A percentile compares a stretch with the other conserved stretches of the same genome.
phyloP scores from a whole-genome alignment of 1,284 basidiomycete genomes.

The Leccinum subfulvum region DNA sequence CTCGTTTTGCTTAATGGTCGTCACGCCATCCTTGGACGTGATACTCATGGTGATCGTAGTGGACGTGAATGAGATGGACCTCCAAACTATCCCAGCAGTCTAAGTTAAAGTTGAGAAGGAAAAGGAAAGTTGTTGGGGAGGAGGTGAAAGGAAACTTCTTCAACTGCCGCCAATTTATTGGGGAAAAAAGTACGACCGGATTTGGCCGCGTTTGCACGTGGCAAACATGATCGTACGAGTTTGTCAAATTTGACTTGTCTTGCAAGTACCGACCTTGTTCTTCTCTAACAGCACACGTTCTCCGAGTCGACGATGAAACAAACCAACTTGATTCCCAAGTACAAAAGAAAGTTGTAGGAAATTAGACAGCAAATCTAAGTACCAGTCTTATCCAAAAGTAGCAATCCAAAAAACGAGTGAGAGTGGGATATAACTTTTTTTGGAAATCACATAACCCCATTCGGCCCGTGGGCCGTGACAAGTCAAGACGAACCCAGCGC shows the following conservation, averaged over 20 bases:
- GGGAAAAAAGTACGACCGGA: slow-evolving; percentile 19
- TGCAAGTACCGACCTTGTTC: neutral
- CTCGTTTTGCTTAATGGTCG: slow-evolving; percentile 55
- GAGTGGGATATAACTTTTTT: neutral
- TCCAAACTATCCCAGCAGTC: slow-evolving; percentile 10
- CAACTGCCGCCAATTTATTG: slow-evolving; percentile 22
- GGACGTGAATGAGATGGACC: slow-evolving; percentile 2
- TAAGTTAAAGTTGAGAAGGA: slow-evolving; percentile 5
- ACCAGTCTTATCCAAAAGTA: neutral
- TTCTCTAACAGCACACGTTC: neutral
- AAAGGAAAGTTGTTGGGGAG: neutral
- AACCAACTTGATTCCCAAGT: neutral
- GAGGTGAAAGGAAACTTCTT: neutral
- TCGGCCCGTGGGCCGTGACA: neutral
- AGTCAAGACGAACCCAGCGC: slow-evolving; percentile 20
- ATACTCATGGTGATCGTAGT: slow-evolving; percentile 25
- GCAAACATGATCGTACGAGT: neutral
- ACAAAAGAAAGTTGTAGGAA: neutral
- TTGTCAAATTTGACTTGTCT: neutral
- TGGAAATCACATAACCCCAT: slow-evolving; percentile 5
- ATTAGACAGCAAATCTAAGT: neutral
- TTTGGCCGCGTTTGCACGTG: slow-evolving; percentile 31
- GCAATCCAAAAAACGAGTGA: neutral
- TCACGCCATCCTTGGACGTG: slow-evolving; percentile 20
- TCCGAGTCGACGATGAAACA: neutral